Conservation (phyloP, 345 rosid species). For the Camelina hispida region DNA sequence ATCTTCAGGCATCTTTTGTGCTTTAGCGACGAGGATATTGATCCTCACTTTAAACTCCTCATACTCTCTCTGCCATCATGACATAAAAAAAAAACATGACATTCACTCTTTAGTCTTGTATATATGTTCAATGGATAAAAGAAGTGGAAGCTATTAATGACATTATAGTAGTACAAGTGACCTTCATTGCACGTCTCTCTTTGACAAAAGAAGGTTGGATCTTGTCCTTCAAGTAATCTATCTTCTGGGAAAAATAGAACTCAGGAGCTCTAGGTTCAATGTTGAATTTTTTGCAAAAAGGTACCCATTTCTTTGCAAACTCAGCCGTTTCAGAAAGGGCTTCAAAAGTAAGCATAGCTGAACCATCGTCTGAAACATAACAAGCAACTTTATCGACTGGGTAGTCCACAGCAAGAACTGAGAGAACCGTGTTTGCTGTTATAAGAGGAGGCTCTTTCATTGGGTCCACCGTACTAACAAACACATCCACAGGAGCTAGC, state of each 20-base stretch:
- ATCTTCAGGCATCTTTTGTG: conserved; percentile 98
- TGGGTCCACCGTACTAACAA: conserved; percentile 99
- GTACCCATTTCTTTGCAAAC: conserved; percentile 98
- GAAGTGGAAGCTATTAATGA: not conserved
- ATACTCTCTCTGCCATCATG: conserved; percentile 76
- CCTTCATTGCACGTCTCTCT: conserved; percentile 98
- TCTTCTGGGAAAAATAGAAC: conserved; percentile 94
- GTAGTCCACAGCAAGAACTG: conserved; percentile 95
- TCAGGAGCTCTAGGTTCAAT: conserved; percentile 99
- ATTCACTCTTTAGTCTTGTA: not conserved
- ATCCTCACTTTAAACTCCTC: conserved; percentile 97
- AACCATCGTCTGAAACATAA: conserved; percentile 98
- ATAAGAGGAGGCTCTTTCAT: conserved; percentile 95
- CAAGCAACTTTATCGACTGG: conserved; percentile 98
- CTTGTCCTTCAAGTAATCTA: conserved; percentile 96
- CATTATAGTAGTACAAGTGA: conserved; percentile 21
- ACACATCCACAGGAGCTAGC: conserved; percentile 85
- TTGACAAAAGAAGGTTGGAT: conserved; percentile 96
- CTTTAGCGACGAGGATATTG: conserved; percentile 96
- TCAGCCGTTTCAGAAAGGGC: conserved; percentile 96
- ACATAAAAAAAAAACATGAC: conserved; percentile 12
- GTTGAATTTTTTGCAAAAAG: conserved; percentile 92
- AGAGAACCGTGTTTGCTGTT: conserved; percentile 95
- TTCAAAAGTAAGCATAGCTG: conserved; percentile 97
- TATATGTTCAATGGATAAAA: not conserved